Evolutionary conservation across 495 filamentous ascomycete species (phyloP).

Genomic region (Friedmanniomyces simplex): DNA sequence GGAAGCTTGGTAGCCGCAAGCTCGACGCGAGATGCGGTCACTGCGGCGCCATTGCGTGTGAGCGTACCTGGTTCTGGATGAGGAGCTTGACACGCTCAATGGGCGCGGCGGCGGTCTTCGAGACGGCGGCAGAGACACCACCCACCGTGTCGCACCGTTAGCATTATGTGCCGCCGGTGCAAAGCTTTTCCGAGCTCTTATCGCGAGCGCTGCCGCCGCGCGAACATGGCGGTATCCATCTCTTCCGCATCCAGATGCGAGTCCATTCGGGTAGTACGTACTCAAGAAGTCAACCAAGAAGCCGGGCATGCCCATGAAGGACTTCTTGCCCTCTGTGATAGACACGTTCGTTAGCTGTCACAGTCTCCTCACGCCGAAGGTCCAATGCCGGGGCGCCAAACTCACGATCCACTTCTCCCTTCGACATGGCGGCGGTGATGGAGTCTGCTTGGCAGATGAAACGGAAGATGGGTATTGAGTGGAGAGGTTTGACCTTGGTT

Average conservation of each 20-base stretch:
- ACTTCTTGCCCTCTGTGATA: conserved; percentile 1
- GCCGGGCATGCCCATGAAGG: conserved; percentile 71
- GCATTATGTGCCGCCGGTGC: conserved; percentile 3
- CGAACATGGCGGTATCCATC: conserved; percentile 3
- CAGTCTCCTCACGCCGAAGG: background rate
- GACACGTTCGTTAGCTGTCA: background rate
- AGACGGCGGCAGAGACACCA: conserved; percentile 99
- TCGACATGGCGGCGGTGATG: background rate
- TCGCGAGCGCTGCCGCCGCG: conserved; percentile 2
- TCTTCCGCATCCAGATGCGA: background rate
- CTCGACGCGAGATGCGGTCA: conserved; percentile 1
- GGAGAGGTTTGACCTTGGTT: background rate
- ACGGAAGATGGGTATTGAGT: background rate
- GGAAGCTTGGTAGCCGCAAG: conserved; percentile 1
- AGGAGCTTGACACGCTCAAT: conserved; percentile 99
- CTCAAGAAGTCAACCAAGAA: conserved; percentile 95
- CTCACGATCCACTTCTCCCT: conserved; percentile 3
- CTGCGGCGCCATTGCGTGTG: background rate
- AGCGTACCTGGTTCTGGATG: conserved; percentile 97
- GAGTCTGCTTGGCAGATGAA: background rate
- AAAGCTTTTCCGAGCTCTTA: conserved; percentile 17
- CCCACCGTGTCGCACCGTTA: conserved; percentile 57
- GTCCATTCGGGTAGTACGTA: conserved; percentile 47
- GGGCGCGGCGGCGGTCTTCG: conserved; percentile 98
- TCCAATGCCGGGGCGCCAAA: background rate